A percentile compares a stretch with the other conserved stretches of the same genome.
These are phyloP conservation scores for Jackrogersella minutella DNA, from an alignment of 495 filamentous ascomycete genomes.

Conservation along the genomic window DNA sequence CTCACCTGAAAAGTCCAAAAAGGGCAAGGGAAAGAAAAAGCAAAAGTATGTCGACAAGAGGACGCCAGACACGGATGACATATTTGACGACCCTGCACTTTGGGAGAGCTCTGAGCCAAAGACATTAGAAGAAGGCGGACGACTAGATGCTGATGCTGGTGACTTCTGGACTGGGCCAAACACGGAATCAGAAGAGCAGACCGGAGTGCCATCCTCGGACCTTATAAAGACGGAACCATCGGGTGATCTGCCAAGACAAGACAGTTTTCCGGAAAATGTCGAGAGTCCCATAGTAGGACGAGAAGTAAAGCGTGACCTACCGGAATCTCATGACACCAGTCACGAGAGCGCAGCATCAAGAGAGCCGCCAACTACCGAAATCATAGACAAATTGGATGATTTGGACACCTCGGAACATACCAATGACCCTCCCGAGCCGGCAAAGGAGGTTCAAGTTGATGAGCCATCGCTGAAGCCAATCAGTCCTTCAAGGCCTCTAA, in stretches of 20 bases:
- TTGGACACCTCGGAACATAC: conserved; percentile 38
- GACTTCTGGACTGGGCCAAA: conserved; percentile 32
- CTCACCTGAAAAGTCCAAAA: conserved; percentile 42
- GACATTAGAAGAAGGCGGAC: conserved; percentile 41
- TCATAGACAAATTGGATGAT: conserved; percentile 35
- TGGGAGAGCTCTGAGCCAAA: conserved; percentile 62
- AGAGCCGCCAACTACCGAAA: conserved; percentile 25
- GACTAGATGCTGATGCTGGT: conserved; percentile 38
- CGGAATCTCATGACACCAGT: conserved; percentile 11
- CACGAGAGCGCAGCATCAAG: conserved; percentile 7
- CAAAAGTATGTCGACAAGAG: conserved; percentile 45
- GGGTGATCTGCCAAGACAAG: background rate
- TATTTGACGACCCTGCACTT: conserved; percentile 56
- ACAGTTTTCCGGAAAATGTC: conserved; percentile 9
- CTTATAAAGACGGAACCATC: conserved; percentile 6
- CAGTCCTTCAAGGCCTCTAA: conserved; percentile 30
- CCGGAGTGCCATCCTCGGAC: background rate
- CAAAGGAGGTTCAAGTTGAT: conserved; percentile 11
- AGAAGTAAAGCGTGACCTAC: conserved; percentile 29
- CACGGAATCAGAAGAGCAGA: conserved; percentile 8
- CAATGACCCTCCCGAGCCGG: conserved; percentile 16
- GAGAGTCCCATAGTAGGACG: conserved; percentile 36
- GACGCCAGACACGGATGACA: conserved; percentile 49
- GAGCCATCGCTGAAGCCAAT: conserved; percentile 12
- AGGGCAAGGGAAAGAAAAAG: conserved; percentile 36